Conservation (phyloP, 768 basidiomycete genomes). For the Psilocybe cyanescens region DNA sequence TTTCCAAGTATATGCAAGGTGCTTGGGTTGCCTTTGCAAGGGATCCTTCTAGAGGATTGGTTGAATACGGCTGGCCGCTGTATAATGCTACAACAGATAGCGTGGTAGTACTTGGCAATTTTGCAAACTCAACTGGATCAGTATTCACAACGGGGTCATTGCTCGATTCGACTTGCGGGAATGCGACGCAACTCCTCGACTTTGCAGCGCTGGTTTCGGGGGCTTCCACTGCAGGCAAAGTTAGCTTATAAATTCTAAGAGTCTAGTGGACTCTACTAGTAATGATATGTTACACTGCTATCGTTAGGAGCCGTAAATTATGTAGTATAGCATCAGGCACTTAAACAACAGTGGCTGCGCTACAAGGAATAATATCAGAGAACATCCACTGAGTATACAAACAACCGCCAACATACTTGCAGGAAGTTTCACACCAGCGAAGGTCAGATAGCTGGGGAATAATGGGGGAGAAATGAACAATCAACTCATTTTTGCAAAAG, state of each 20-base stretch:
- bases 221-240: no score
- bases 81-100: slow-evolving; percentile 14
- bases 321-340: no score
- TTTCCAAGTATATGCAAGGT: slow-evolving; percentile 37
- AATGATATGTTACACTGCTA: no score
- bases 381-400: no score
- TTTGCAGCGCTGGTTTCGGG: background rate
- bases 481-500: background rate
- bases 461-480: no score
- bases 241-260: no score
- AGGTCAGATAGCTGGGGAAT: slow-evolving; percentile 10
- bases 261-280: no score
- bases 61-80: slow-evolving; percentile 20
- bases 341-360: background rate
- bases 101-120: slow-evolving; percentile 22
- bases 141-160: slow-evolving; percentile 14
- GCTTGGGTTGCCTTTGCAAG: slow-evolving; percentile 47
- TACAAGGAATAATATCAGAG: background rate
- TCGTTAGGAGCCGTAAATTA: no score
- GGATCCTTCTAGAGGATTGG: slow-evolving; percentile 34
- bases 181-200: background rate
- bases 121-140: slow-evolving; percentile 20
- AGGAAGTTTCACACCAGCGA: slow-evolving; percentile 14
- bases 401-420: slow-evolving; percentile 10
- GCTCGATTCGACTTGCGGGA: slow-evolving; percentile 9